A percentile compares a stretch with the other conserved stretches of the same genome.
Evolutionary conservation across 768 basidiomycete species (phyloP).

Genomic region (Collybia nuda): DNA sequence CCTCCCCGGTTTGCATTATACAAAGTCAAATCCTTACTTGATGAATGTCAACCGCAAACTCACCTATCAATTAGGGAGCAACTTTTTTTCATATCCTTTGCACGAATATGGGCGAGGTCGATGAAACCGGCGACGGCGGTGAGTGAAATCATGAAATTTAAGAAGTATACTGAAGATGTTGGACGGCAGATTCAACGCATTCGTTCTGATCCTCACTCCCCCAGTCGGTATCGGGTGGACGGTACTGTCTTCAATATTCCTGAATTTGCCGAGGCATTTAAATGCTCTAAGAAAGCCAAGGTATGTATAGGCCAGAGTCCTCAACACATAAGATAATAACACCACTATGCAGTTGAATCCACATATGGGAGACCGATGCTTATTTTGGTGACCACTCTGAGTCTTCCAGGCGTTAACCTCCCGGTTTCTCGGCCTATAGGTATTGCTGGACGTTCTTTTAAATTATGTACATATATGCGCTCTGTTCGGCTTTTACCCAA

Average conservation of each 20-base stretch:
- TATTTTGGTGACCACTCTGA: constrained; percentile 64
- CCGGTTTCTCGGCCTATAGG: too few relatives aligned
- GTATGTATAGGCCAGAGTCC: constrained; percentile 34
- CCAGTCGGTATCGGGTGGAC: constrained; percentile 73
- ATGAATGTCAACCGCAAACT: not conserved
- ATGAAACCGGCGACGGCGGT: constrained; percentile 80
- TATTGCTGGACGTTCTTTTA: too few relatives aligned
- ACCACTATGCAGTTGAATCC: constrained; percentile 65
- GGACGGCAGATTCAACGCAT: constrained; percentile 66
- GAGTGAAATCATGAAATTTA: constrained; percentile 19
- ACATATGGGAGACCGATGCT: constrained; percentile 73
- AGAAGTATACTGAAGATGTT: not conserved
- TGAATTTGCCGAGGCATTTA: constrained; percentile 87
- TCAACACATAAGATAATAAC: not conserved
- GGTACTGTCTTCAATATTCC: constrained; percentile 87
- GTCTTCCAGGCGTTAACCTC: not conserved
- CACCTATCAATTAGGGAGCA: constrained; percentile 61
- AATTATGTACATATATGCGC: not conserved
- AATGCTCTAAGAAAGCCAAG: constrained; percentile 74
- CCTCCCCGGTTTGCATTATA: constrained; percentile 79
- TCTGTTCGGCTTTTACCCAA: constrained; percentile 5
- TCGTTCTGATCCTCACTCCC: constrained; percentile 88
- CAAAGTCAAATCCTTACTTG: constrained; percentile 44
- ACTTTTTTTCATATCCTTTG: constrained; percentile 92
- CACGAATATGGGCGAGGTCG: constrained; percentile 81